These are phyloP conservation scores for Chloromonas sp. DNA, from an alignment of 163 green algal species.

Conservation along the genomic window DNA sequence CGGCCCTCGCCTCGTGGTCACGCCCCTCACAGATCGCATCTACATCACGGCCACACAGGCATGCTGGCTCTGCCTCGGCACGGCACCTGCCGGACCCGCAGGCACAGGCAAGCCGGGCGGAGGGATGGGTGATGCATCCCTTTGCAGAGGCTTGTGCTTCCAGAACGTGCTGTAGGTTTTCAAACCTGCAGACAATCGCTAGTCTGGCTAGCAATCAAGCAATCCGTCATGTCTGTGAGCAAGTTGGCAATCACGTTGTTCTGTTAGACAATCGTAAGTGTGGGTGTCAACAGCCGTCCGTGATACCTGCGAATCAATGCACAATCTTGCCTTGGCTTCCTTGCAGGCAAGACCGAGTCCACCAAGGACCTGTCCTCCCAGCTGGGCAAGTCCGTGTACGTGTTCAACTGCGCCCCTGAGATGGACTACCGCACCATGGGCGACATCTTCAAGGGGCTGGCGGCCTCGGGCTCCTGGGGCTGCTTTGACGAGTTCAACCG, in stretches of 20 bases:
- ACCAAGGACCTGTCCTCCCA: slow-evolving; percentile 83
- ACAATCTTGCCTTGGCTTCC: too few relatives aligned
- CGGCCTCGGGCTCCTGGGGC: slow-evolving; percentile 74
- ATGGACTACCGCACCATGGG: slow-evolving; percentile 88
- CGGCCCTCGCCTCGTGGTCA: slow-evolving; percentile 62
- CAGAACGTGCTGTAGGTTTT: too few relatives aligned
- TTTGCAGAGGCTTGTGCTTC: too few relatives aligned
- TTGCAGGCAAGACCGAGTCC: slow-evolving; percentile 82
- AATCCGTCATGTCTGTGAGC: too few relatives aligned
- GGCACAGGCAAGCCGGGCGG: not conserved
- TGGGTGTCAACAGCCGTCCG: too few relatives aligned
- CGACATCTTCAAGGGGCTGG: slow-evolving; percentile 88
- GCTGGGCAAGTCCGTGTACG: slow-evolving; percentile 82
- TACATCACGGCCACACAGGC: slow-evolving; percentile 87
- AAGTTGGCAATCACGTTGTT: too few relatives aligned
- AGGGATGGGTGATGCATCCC: too few relatives aligned
- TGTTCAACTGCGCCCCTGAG: slow-evolving; percentile 86
- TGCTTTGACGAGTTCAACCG: slow-evolving; percentile 90
- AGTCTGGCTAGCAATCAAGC: too few relatives aligned
- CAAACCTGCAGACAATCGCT: too few relatives aligned
- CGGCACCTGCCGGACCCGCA: slow-evolving; percentile 62
- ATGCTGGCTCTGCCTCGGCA: slow-evolving; percentile 80
- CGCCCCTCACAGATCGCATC: slow-evolving; percentile 78
- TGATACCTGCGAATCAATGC: too few relatives aligned
- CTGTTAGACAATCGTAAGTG: too few relatives aligned